These are phyloP conservation scores for Candida tammaniensis DNA, from an alignment of 805 yeast genomes.

Conservation along the genomic window DNA sequence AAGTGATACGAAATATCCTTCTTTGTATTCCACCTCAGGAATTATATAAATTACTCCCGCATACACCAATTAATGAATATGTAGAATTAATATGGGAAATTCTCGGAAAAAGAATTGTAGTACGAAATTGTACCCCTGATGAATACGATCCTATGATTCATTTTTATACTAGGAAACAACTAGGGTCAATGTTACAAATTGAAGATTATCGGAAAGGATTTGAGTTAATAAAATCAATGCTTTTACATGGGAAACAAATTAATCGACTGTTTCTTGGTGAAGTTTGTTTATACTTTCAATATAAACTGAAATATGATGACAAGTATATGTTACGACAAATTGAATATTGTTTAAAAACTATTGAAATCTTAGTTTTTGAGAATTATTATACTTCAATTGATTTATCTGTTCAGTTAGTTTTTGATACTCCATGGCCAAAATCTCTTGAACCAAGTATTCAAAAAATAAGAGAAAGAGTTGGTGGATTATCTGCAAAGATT, in stretches of 20 bases:
- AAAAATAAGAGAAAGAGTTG: conserved; percentile 10
- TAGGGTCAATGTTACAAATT: conserved; percentile 4
- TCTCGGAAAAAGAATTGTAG: conserved; percentile 3
- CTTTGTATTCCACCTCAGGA: background rate
- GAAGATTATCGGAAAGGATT: conserved; percentile 10
- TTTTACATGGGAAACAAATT: conserved; percentile 8
- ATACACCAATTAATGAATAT: no score
- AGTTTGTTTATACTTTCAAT: conserved; percentile 3
- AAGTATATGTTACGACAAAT: conserved; percentile 5
- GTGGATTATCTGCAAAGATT: conserved; percentile 12
- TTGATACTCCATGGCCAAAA: conserved; percentile 1
- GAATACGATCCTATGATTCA: conserved; percentile 5
- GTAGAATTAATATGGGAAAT: background rate
- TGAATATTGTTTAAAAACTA: conserved; percentile 11
- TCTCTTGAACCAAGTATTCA: background rate
- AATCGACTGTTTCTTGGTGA: conserved; percentile 7
- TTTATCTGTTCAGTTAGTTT: background rate
- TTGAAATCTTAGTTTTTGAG: conserved; percentile 16
- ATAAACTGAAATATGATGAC: background rate
- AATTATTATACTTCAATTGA: conserved; percentile 9
- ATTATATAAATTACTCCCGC: background rate
- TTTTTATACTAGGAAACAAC: background rate
- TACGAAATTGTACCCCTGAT: background rate
- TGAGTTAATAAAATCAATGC: conserved; percentile 8
- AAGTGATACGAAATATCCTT: conserved; percentile 1